Conservation (phyloP, 2,329 filamentous ascomycete species). For the Microdochium nivale region DNA sequence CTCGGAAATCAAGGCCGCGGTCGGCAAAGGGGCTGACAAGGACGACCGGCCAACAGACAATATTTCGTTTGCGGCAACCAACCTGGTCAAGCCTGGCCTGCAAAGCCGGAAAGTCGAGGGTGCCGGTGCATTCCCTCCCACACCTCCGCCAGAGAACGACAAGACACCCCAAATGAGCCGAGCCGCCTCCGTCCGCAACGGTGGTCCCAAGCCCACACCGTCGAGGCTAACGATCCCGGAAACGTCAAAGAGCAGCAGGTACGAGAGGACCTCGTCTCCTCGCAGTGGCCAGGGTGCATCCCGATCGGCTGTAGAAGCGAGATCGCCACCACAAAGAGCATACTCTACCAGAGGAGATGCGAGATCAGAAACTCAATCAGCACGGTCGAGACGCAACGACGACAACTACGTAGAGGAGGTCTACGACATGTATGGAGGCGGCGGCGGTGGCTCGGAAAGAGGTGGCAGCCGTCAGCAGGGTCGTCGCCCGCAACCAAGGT, state of each 20-base stretch:
- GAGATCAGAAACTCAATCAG: neutral
- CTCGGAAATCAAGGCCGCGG: slow-evolving; percentile 65
- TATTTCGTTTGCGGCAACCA: slow-evolving; percentile 85
- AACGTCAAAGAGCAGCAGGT: slow-evolving; percentile 41
- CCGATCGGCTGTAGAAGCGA: slow-evolving; percentile 32
- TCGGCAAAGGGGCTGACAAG: slow-evolving; percentile 42
- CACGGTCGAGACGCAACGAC: slow-evolving; percentile 25
- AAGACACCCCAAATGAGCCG: slow-evolving; percentile 43
- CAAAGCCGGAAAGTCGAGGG: slow-evolving; percentile 76
- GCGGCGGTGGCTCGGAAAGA: slow-evolving; percentile 18
- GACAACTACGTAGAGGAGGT: slow-evolving; percentile 62
- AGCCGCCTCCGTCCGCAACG: slow-evolving; percentile 52
- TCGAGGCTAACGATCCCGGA: slow-evolving; percentile 55
- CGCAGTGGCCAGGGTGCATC: slow-evolving; percentile 26
- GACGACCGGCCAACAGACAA: slow-evolving; percentile 79
- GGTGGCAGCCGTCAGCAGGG: slow-evolving; percentile 27
- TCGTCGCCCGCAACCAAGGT: slow-evolving; percentile 44
- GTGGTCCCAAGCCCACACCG: slow-evolving; percentile 47
- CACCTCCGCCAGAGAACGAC: slow-evolving; percentile 89
- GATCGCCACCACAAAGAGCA: slow-evolving; percentile 34
- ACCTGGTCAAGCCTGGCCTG: slow-evolving; percentile 82
- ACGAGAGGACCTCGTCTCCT: slow-evolving; percentile 43
- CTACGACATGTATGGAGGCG: slow-evolving; percentile 52
- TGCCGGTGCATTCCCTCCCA: slow-evolving; percentile 90
- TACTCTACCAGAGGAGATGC: slow-evolving; percentile 19